These are phyloP conservation scores for Thuja plicata DNA, from an alignment of 83 land plant species.

Conservation along the genomic window DNA sequence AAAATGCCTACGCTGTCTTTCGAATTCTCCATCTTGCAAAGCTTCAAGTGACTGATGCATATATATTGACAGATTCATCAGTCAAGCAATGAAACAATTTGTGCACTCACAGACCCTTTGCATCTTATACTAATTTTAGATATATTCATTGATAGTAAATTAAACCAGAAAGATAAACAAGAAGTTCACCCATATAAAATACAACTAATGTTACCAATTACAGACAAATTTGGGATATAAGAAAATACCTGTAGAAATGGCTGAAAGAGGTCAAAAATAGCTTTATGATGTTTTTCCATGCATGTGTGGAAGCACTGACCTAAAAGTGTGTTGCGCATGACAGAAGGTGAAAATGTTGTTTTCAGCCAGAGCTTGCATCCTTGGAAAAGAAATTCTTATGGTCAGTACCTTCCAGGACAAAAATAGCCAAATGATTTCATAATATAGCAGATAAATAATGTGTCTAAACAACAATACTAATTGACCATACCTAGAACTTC, in stretches of 20 bases:
- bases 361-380: constrained; percentile 93
- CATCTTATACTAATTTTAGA: neutral
- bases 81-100: neutral
- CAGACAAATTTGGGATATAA: neutral
- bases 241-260: constrained; percentile 83
- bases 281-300: constrained; percentile 89
- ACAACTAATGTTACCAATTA: neutral
- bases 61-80: neutral
- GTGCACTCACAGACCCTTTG: neutral
- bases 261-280: constrained; percentile 91
- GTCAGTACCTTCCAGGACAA: neutral
- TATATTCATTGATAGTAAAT: constrained; percentile 1
- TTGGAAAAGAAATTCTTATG: constrained; percentile 17
- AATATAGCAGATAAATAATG: neutral
- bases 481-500: constrained; percentile 73
- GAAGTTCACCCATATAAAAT: neutral
- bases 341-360: constrained; percentile 86
- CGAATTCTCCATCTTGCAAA: constrained; percentile 95
- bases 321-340: constrained; percentile 92
- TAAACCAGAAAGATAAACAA: neutral
- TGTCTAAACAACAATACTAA: neutral
- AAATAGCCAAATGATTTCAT: neutral
- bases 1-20: constrained; percentile 87
- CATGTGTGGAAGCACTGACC: constrained; percentile 95
- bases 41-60: constrained; percentile 83